Conservation (phyloP, 108 stramenopile genomes). For the Fistulifera solaris region DNA sequence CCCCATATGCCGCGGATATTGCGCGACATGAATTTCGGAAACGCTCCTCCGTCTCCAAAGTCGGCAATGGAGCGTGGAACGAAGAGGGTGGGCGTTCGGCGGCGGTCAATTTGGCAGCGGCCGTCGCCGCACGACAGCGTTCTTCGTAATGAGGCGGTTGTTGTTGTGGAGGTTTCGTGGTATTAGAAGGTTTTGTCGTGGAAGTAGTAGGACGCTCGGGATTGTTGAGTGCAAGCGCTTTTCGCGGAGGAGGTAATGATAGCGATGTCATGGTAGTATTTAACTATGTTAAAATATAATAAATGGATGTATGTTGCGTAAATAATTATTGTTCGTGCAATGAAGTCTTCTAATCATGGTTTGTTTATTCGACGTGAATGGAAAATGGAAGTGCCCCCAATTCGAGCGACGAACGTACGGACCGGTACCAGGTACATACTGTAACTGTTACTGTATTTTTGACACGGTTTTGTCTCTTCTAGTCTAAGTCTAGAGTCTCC, state of each 20-base stretch:
- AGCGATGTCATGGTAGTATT: slow-evolving; percentile 9
- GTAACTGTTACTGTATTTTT: no score
- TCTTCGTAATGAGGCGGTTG: slow-evolving; percentile 49
- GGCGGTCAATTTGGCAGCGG: slow-evolving; percentile 44
- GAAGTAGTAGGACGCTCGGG: not conserved
- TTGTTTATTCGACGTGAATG: no score
- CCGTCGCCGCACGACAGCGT: slow-evolving; percentile 60
- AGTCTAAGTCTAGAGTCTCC: no score
- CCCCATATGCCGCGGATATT: slow-evolving; percentile 98
- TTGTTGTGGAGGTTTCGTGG: not conserved
- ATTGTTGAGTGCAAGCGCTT: not conserved
- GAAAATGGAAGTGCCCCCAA: no score
- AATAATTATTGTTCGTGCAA: no score
- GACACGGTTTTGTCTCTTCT: no score
- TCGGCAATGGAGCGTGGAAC: slow-evolving; percentile 85
- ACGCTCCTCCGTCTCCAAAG: slow-evolving; percentile 97
- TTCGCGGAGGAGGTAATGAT: slow-evolving; percentile 11
- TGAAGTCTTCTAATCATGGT: no score
- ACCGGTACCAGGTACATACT: no score
- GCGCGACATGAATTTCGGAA: slow-evolving; percentile 97
- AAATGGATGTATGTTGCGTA: no score
- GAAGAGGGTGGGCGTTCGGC: slow-evolving; percentile 72
- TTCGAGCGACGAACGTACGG: no score
- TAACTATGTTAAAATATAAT: not conserved
- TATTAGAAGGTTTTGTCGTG: not conserved